phyloP scores from a whole-genome alignment of 2,329 filamentous ascomycete species.

The Blastomyces silverae region DNA sequence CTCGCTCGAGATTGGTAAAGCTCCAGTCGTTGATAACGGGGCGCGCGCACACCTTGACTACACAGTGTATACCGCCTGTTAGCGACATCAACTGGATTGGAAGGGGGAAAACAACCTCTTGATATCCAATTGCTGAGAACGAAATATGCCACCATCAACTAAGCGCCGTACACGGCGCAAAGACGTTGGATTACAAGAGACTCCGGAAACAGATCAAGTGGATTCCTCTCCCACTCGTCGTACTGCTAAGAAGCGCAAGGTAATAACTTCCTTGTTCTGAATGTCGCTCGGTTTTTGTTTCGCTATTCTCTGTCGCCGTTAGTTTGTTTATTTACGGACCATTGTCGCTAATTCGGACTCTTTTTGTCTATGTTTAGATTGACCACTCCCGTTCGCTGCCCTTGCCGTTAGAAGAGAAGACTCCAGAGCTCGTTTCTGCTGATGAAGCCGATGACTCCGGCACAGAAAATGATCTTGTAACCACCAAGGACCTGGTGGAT shows the following conservation, averaged over 20 bases:
- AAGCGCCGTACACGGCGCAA: constrained; percentile 43
- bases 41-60: not conserved
- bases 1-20: not conserved
- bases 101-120: not conserved
- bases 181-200: constrained; percentile 41
- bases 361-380: constrained; percentile 16
- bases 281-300: not conserved
- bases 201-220: constrained; percentile 41
- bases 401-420: constrained; percentile 31
- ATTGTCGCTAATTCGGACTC: constrained; percentile 3
- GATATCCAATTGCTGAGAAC: not conserved
- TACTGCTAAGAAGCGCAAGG: constrained; percentile 44
- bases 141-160: constrained; percentile 39
- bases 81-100: not conserved
- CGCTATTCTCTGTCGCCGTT: not conserved
- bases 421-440: constrained; percentile 33
- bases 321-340: not conserved
- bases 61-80: not conserved
- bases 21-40: not conserved
- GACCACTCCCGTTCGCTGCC: constrained; percentile 32
- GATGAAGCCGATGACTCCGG: constrained; percentile 39
- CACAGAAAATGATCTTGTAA: constrained; percentile 38
- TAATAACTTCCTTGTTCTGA: constrained; percentile 25
- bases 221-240: constrained; percentile 45
- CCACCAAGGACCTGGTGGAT: constrained; percentile 43